A percentile compares a stretch with the other conserved stretches of the same genome.
Conservation (phyloP, 1,139 yeast species). For the Protomyces macrosporus region DNA sequence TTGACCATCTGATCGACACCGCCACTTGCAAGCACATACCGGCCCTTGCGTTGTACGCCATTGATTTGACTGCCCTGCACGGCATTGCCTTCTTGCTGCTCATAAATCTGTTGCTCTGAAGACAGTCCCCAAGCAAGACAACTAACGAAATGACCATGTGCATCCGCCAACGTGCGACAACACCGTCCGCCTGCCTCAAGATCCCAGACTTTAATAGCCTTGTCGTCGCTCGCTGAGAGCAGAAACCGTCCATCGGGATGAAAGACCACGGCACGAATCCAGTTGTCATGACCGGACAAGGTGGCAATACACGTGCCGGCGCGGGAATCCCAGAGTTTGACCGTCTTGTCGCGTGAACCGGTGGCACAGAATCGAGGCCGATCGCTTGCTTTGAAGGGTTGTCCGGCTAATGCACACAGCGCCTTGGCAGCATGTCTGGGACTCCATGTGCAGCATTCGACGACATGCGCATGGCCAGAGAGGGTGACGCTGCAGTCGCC, state of each 20-base stretch:
- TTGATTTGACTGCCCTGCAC: conserved; percentile 25
- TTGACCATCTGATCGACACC: conserved; percentile 77
- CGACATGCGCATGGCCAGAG: conserved; percentile 69
- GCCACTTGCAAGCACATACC: conserved; percentile 61
- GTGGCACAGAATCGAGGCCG: conserved; percentile 49
- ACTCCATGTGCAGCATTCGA: conserved; percentile 67
- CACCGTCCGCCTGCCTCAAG: conserved; percentile 52
- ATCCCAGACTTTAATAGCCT: conserved; percentile 75
- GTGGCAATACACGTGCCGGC: conserved; percentile 56
- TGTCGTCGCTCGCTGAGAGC: conserved; percentile 75
- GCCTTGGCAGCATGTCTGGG: conserved; percentile 51
- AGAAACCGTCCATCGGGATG: conserved; percentile 74
- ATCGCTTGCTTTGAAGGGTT: conserved; percentile 4
- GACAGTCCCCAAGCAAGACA: conserved; percentile 52
- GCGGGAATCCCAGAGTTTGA: conserved; percentile 72
- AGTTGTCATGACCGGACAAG: conserved; percentile 71
- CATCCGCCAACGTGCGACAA: conserved; percentile 48
- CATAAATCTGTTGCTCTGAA: conserved; percentile 14
- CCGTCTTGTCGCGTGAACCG: conserved; percentile 72
- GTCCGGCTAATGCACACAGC: conserved; percentile 45
- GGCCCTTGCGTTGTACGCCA: conserved; percentile 33
- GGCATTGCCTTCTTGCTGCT: conserved; percentile 26
- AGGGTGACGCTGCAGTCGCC: conserved; percentile 66
- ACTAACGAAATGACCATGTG: conserved; percentile 71
- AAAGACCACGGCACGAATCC: conserved; percentile 68